Conservation (phyloP, 1,139 yeast species). For the Hansenula anomala region DNA sequence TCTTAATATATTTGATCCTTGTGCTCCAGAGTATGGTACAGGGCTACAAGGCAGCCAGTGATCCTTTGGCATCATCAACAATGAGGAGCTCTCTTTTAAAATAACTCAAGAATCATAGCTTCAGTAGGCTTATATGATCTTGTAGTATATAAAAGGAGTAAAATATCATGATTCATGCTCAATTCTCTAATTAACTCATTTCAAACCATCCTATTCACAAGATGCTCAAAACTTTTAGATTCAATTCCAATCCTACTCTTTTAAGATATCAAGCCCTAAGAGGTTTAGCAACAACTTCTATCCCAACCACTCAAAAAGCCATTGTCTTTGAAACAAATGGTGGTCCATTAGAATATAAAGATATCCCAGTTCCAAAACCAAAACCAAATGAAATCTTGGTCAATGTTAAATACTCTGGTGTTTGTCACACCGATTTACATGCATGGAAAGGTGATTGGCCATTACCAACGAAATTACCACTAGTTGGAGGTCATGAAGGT, state of each 20-base stretch:
- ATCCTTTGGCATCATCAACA: too few relatives aligned
- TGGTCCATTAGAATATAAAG: slow-evolving; percentile 58
- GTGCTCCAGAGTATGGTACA: too few relatives aligned
- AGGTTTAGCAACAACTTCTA: slow-evolving; percentile 19
- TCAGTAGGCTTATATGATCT: too few relatives aligned
- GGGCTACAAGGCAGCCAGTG: too few relatives aligned
- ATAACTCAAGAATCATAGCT: too few relatives aligned
- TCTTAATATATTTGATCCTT: too few relatives aligned
- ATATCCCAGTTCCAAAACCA: slow-evolving; percentile 61
- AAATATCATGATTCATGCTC: too few relatives aligned
- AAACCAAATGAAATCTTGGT: slow-evolving; percentile 54
- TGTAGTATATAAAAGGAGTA: too few relatives aligned
- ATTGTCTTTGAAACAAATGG: slow-evolving; percentile 58
- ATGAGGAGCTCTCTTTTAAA: too few relatives aligned
- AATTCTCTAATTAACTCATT: too few relatives aligned
- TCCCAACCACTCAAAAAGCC: slow-evolving; percentile 63
- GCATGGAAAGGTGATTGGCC: slow-evolving; percentile 79
- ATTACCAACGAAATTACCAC: slow-evolving; percentile 55
- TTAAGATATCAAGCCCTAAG: slow-evolving; percentile 9
- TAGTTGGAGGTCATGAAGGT: slow-evolving; percentile 86
- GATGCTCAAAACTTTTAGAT: too few relatives aligned
- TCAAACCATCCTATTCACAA: too few relatives aligned
- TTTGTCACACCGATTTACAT: slow-evolving; percentile 66
- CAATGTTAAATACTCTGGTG: slow-evolving; percentile 63
- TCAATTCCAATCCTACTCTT: background rate